Conservation (phyloP, 495 filamentous ascomycete genomes). For the Penicillium diatomitis region DNA sequence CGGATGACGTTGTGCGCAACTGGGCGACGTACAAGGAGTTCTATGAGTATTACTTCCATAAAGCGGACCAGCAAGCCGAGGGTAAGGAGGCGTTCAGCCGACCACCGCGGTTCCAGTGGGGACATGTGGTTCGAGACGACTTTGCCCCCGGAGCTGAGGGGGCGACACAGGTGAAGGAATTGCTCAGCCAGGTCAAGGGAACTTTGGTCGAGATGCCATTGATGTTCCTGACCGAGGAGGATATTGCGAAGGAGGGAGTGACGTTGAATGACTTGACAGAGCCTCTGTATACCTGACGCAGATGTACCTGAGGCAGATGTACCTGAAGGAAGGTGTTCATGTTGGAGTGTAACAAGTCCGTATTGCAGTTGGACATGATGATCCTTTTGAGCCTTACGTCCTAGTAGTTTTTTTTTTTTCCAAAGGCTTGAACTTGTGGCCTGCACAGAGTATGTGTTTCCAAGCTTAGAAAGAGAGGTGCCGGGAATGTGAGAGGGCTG, state of each 20-base stretch:
- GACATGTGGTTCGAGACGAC: constrained; percentile 77
- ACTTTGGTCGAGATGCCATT: constrained; percentile 89
- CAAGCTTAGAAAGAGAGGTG: no score
- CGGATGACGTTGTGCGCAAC: constrained; percentile 66
- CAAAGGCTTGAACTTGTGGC: no score
- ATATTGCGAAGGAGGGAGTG: constrained; percentile 80
- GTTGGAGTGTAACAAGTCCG: no score
- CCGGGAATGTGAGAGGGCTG: no score
- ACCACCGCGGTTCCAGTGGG: constrained; percentile 54
- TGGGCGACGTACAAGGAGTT: constrained; percentile 85
- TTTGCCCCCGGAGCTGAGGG: constrained; percentile 57
- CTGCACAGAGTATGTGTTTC: no score
- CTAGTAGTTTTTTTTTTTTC: no score
- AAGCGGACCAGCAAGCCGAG: constrained; percentile 37
- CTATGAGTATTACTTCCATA: constrained; percentile 66
- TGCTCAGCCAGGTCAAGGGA: constrained; percentile 64
- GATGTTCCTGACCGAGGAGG: constrained; percentile 75
- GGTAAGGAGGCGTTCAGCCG: constrained; percentile 27
- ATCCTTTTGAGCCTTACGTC: no score
- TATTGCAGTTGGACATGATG: no score
- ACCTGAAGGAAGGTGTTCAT: no score
- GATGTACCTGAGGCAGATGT: background rate
- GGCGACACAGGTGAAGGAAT: constrained; percentile 69
- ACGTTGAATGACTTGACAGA: constrained; percentile 73
- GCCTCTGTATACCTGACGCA: constrained; percentile 65